Percentiles rank a stretch among this genome's conserved stretches.
Conservation (phyloP, 176 grass and related monocot genomes). For the Phoenix roebelenii region DNA sequence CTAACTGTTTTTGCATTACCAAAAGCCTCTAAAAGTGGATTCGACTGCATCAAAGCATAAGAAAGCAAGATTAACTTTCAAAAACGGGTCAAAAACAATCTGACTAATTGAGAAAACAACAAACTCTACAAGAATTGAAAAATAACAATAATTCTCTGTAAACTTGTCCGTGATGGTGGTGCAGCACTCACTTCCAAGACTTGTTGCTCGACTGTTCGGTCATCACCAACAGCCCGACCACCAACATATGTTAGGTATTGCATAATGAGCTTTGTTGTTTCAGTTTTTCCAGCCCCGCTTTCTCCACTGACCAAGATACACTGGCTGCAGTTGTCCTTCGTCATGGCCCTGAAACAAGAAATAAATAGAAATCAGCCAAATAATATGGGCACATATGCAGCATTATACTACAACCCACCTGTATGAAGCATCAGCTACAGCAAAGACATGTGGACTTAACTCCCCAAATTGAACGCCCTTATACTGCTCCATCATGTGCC, state of each 20-base stretch:
- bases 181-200: constrained; percentile 72
- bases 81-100: constrained; percentile 7
- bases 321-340: constrained; percentile 66
- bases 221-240: constrained; percentile 73
- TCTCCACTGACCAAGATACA: constrained; percentile 97
- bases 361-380: neutral
- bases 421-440: constrained; percentile 87
- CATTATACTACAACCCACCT: constrained; percentile 29
- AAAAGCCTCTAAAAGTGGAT: constrained; percentile 98
- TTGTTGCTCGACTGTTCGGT: constrained; percentile 89
- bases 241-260: constrained; percentile 94
- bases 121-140: too few species aligned
- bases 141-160: too few species aligned
- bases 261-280: constrained; percentile 98
- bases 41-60: constrained; percentile 45
- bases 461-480: constrained; percentile 76
- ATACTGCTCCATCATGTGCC: constrained; percentile 99
- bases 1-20: constrained; percentile 96
- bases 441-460: constrained; percentile 99
- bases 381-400: too few species aligned
- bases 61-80: constrained; percentile 24
- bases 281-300: constrained; percentile 97
- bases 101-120: too few species aligned
- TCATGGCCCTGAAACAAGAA: constrained; percentile 69
- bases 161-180: too few species aligned